Evolutionary conservation across 2,329 filamentous ascomycete genomes (phyloP), one percentile per base, ranked within the genome.

Genomic region (Botrytis aclada): DNA sequence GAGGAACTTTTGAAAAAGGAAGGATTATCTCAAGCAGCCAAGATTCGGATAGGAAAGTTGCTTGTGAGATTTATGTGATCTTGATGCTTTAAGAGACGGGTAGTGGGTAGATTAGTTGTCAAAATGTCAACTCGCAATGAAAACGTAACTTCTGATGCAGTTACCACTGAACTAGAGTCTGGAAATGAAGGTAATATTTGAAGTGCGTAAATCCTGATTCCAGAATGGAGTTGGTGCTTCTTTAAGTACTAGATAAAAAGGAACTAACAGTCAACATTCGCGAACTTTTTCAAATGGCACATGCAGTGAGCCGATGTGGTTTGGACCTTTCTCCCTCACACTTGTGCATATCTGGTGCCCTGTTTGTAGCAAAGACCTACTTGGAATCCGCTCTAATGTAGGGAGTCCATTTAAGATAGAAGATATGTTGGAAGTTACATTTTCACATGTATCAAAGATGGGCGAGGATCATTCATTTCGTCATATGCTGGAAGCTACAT

Each of bases 1-100:
- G 84, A 89, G 34, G 85, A 82, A 32, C 81, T 91, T 0, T 69
- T 92, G 10, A 77, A 84, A 22, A 81, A 70, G 66, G 78, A 82
- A 58, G 83, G 83, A 0, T 74, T 90, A 0, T 82, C 80, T 0
- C 62, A 81, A 0, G 77, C 61, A 0, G 83, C 90, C 12, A 80
- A 82, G 43, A 83, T 90, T 18, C 85, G 39, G 47, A 1, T n/a
- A n/a, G n/a, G n/a, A 8, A 66, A 39, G 25, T 22, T 9, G 25
- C 25, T 16, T 43, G 12, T 37, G 43, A 9, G 18, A 10, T 8
- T 54, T 34, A 14, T 39, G 25, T 9, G 12, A 67, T 41, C 6
- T n/a, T 32, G 18, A 69, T 9, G 16, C 41, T 16, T 34, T 22
- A 12, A 39, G 34, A 45, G 32, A 47, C 5, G 16, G 34, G 20